Base-by-base conservation (phyloP, 805 yeast genomes). In the Priceomyces melissophilus region DNA sequence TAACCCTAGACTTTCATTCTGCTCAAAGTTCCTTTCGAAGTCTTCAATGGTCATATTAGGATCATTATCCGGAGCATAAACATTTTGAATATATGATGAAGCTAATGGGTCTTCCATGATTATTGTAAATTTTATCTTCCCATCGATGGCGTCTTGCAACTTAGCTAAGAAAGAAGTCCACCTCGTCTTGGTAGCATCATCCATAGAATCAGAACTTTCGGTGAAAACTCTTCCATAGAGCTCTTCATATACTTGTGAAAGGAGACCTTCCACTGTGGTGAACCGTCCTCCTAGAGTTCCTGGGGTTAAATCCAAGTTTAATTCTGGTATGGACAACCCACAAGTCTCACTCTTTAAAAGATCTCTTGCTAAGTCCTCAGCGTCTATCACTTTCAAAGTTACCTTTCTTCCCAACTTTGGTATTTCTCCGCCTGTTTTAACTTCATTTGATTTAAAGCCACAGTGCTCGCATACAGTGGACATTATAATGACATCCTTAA, bases 281-380 rank as follows among this genome's bases (percentile, higher is more conserved):
- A 93, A 93, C 60, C 99, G 79, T 43, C 99, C 99, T 46, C 99
- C 99, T 38, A 93, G 73, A 2, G 99, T 93, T 45, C 99, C 99
- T 31, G 96, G 90, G 11, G 90, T 87, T 55, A 93, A 78, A 63
- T 93, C 99, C 51, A 93, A 76, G 57, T 79, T 80, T 46, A 93
- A 73, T 67, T 93, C 99, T 3, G 99, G 98, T 43, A 91, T 75
- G 14, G 64, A 67, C 66, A 93, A 58, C 3, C 89, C 84, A 69
- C 98, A 91, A 10, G 96, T 85, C 69, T 93, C 99, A 12, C 95
- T 83, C 67, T 93, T 93, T 54, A 93, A 75, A 42, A 93, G 84
- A 61, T 93, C 99, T 69, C 99, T 81, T 29, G 95, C 83, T 54
- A 93, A 75, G 70, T 93, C 99, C 52, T 88, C 96, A 2, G 89